These are phyloP conservation scores for Tephrocybe rancida DNA, from an alignment of 768 basidiomycete genomes.

Conservation along the genomic window DNA sequence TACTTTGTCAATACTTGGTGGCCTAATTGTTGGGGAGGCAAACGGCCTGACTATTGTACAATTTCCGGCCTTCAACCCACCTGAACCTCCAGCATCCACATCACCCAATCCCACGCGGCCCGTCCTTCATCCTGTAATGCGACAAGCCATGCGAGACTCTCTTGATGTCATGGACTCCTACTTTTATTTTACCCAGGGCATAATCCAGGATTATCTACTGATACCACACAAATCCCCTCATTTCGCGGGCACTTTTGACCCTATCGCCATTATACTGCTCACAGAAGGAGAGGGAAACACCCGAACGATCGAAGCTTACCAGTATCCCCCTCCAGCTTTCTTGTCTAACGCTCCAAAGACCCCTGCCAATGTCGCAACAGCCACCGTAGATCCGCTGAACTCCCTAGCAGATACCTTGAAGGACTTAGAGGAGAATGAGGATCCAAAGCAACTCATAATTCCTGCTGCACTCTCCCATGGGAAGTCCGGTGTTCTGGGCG, in stretches of 20 bases:
- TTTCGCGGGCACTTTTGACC: conserved; percentile 67
- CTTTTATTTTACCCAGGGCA: conserved; percentile 59
- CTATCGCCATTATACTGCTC: conserved; percentile 65
- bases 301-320: conserved; percentile 60
- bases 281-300: conserved; percentile 50
- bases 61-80: conserved; percentile 65
- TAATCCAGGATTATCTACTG: conserved; percentile 79
- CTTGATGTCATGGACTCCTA: conserved; percentile 48
- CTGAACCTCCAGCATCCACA: conserved; percentile 41
- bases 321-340: conserved; percentile 70
- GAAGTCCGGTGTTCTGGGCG: conserved; percentile 39
- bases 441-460: conserved; percentile 36
- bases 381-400: conserved; percentile 16
- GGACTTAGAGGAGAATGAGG: conserved; percentile 36
- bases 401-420: conserved; percentile 41
- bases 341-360: background rate
- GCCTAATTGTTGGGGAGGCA: conserved; percentile 52
- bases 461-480: conserved; percentile 40
- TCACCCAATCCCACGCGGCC: conserved; percentile 30
- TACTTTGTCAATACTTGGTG: conserved; percentile 77
- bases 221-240: conserved; percentile 74
- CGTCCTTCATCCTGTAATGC: conserved; percentile 45
- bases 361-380: background rate
- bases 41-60: conserved; percentile 70
- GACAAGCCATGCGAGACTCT: conserved; percentile 67